Base-by-base conservation (phyloP, 169 alveolate species). In the Plasmodium yoelii region DNA sequence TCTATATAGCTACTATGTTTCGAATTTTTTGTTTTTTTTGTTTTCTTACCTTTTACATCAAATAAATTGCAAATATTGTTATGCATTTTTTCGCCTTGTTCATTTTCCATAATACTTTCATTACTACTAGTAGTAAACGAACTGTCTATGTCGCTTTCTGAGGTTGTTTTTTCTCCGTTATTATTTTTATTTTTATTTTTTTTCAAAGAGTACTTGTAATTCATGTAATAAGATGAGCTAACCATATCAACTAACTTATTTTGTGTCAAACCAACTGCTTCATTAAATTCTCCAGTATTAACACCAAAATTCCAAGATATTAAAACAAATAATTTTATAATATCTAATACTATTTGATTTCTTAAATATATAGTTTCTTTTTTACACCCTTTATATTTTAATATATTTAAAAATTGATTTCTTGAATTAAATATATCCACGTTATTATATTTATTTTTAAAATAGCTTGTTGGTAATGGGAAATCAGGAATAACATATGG, bases 401-500 rank as follows among this genome's bases (percentile, higher is more conserved):
- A 57, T 53, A 86, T 22, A 59, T 86, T 56, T 46, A 86, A 57
- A 70, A 57, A 86, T 5, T 39, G 73, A 70, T 46, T 86, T 70
- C 91, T 70, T 47, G 86, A 69, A 22, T 86, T 86, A 59, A 86
- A 86, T 61, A 86, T 61, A n/a, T 64, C 72, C n/a, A 46, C 61
- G 71, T 53, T 42, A 46, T 70, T 46, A 86, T 86, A 86, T 13
- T 34, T 10, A 9, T 65, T 57, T 34, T 18, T 24, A 59, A 86
- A 86, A 49, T 70, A 64, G 13, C 73, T 53, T 18, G 87, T 86
- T 2, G 91, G 67, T 51, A 86, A n/a, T 4, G 91, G 91, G 39
- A 70, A 86, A 18, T 86, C 91, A 22, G 91, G 91, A 57, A 51
- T 86, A 44, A 86, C 74, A 59, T 86, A 86, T 26, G 91, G 91